Conservation (phyloP, 176 grass and related monocot species). For the Phyllostachys edulis region DNA sequence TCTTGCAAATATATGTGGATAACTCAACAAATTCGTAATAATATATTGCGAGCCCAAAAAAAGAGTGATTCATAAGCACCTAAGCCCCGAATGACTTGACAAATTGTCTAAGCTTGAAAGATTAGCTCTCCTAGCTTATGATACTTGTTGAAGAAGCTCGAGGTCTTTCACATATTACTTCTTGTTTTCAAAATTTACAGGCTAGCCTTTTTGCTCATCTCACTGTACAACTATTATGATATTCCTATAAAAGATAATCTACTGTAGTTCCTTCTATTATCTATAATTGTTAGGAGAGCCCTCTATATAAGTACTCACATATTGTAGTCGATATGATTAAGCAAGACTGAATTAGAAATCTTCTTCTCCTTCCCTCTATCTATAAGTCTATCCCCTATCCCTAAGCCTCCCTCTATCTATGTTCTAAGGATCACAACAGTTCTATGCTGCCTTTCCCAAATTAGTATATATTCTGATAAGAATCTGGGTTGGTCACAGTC, state of each 20-base stretch:
- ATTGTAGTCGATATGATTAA: conserved; percentile 11
- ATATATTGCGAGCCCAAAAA: background rate
- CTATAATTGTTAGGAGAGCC: background rate
- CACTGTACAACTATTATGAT: background rate
- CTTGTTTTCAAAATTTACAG: conserved; percentile 14
- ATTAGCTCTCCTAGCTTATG: background rate
- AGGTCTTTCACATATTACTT: background rate
- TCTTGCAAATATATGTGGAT: background rate
- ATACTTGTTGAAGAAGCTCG: background rate
- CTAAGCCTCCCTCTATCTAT: background rate
- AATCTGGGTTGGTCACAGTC: background rate
- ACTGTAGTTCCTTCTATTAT: background rate
- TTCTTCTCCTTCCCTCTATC: background rate
- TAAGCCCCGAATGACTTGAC: conserved; percentile 6
- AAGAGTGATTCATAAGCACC: background rate
- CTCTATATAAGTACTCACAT: background rate
- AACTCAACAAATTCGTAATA: background rate
- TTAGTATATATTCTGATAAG: background rate
- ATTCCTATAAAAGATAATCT: background rate
- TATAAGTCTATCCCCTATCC: background rate
- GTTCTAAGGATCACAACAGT: conserved; percentile 7
- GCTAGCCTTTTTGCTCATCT: background rate
- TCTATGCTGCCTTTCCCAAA: background rate
- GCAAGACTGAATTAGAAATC: background rate
- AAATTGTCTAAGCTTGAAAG: background rate